Evolutionary conservation across 306 rosid species (phyloP), one percentile per base, ranked within the genome.

Genomic region (Vicia villosa): DNA sequence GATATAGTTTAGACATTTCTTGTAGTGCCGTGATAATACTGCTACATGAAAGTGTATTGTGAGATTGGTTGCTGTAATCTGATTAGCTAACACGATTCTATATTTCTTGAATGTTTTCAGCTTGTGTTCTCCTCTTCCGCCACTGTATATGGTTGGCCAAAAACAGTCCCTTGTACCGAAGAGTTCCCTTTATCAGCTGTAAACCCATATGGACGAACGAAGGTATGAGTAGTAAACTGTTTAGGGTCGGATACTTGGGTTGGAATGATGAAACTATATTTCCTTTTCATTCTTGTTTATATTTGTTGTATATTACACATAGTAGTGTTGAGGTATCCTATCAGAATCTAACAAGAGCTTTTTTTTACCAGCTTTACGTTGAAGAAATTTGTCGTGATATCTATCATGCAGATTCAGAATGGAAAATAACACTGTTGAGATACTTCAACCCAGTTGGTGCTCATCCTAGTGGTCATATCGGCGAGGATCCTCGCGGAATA

Each of bases 91-190:
- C 82, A 17, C 72, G 49, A 78, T 79, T 68, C 52, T 15, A 22
- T 42, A 11, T 43, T 60, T 79, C 47, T 83, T 69, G 74, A 30
- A 74, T 26, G 36, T 51, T 85, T 85, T 67, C 96, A 95, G 99
- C 91, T 95, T 24, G 99, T 95, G 80, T 95, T 95, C 88, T 95
- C 99, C 24, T 95, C 99, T 15, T 95, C 99, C 52, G 99, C 99
- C 66, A 95, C 99, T 61, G 99, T 95, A 50, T 95, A 95, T 76
- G 99, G 99, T 66, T 91, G 96, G 95, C 97, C 99, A 0, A 83
- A 95, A 93, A 81, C 80, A 83, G 95, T 95, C 45, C 99, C 99
- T 16, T 95, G 99, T 76, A 95, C 99, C 5, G 99, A 95, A 82
- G 97, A 95, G 68, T 95, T 91, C 57, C 97, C 97, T 50, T 83